Percentiles rank a stretch among this genome's conserved stretches.
Evolutionary conservation across 2,329 filamentous ascomycete genomes (phyloP).

Genomic region (Harringtonia aguacate): DNA sequence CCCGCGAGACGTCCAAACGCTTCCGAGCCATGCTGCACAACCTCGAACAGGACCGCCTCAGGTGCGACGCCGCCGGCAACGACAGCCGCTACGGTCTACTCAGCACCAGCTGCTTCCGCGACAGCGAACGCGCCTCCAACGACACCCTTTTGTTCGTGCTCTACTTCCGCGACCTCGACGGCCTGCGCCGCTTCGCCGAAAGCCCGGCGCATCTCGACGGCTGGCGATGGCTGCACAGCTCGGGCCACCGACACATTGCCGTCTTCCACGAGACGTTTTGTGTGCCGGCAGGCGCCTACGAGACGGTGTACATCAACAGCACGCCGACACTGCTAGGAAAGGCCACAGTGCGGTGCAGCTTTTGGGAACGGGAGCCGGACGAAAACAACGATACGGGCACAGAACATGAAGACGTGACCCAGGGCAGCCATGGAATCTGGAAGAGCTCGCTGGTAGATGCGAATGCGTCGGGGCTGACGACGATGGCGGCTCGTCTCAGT

Average conservation of each 20-base stretch:
- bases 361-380: too few species aligned
- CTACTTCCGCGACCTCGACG: conserved; percentile 11
- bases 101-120: conserved; percentile 28
- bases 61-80: conserved; percentile 14
- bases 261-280: conserved; percentile 14
- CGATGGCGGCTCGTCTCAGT: conserved; percentile 7
- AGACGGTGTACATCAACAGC: conserved; percentile 12
- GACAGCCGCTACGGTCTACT: conserved; percentile 33
- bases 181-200: conserved; percentile 11
- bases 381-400: not conserved
- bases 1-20: conserved; percentile 23
- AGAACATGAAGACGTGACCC: not conserved
- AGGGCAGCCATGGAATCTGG: conserved; percentile 1
- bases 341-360: not conserved
- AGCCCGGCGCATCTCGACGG: conserved; percentile 7
- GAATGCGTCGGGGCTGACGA: conserved; percentile 4
- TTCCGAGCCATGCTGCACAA: conserved; percentile 29
- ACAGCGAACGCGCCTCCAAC: conserved; percentile 8
- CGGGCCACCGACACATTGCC: conserved; percentile 5
- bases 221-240: conserved; percentile 6
- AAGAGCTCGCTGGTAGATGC: conserved; percentile 9
- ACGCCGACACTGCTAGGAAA: conserved; percentile 9
- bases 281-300: conserved; percentile 9
- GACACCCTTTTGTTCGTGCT: conserved; percentile 12
- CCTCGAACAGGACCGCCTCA: conserved; percentile 11